Percentiles rank a stretch among this genome's conserved stretches.
Evolutionary conservation across 345 rosid species (phyloP).

Genomic region (Populus simonii): DNA sequence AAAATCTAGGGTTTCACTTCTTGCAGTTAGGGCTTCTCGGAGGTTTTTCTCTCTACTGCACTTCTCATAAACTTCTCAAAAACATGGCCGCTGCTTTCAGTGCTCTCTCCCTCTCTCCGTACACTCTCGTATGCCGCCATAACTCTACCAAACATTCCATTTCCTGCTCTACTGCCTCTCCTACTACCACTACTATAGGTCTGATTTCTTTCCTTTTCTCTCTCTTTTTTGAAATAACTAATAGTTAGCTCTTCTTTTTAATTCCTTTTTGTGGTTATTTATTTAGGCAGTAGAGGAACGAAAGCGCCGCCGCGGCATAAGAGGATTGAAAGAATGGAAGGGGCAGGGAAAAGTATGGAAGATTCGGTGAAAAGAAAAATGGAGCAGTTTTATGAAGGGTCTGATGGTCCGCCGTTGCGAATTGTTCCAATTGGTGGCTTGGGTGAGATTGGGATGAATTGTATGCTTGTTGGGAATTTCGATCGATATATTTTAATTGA

Average conservation of each 20-base stretch:
- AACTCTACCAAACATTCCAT: conserved; percentile 29
- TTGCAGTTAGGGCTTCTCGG: conserved; percentile 34
- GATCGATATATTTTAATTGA: conserved; percentile 93
- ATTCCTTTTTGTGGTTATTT: background rate
- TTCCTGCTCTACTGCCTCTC: conserved; percentile 52
- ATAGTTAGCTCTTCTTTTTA: background rate
- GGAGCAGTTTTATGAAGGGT: conserved; percentile 95
- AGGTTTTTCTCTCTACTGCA: conserved; percentile 30
- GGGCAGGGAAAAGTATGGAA: conserved; percentile 88
- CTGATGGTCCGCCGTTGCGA: conserved; percentile 90
- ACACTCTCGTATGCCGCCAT: conserved; percentile 33
- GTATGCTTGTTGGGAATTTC: conserved; percentile 96
- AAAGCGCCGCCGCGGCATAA: conserved; percentile 40
- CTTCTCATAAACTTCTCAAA: conserved; percentile 24
- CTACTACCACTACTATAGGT: conserved; percentile 48
- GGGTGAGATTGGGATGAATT: conserved; percentile 99
- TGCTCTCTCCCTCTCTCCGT: conserved; percentile 51
- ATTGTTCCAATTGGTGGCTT: conserved; percentile 94
- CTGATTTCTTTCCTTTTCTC: background rate
- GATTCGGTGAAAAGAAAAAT: conserved; percentile 93
- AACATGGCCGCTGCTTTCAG: conserved; percentile 65
- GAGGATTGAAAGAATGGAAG: conserved; percentile 63
- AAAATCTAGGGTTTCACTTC: conserved; percentile 21
- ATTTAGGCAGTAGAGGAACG: conserved; percentile 45
- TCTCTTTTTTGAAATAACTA: background rate